Evolutionary conservation across 2,329 filamentous ascomycete species (phyloP).

Genomic region (Ophiosphaerella korrae): DNA sequence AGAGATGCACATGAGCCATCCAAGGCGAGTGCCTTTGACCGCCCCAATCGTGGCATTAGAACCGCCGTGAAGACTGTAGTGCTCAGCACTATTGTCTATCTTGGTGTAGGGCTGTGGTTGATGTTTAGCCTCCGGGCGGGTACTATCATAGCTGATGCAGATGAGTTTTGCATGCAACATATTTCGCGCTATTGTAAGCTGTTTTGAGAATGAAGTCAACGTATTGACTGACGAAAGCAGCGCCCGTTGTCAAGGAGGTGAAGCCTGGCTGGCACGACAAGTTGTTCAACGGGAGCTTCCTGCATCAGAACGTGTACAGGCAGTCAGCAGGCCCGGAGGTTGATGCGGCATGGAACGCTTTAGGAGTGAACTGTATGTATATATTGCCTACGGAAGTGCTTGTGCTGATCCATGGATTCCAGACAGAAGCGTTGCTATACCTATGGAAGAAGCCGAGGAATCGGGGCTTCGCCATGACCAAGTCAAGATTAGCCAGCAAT

Average conservation of each 20-base stretch:
- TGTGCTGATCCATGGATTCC: neutral
- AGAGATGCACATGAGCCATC: slow-evolving; percentile 2
- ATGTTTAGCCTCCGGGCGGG: slow-evolving; percentile 15
- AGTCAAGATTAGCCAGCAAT: slow-evolving; percentile 59
- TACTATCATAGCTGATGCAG: slow-evolving; percentile 19
- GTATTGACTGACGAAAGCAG: slow-evolving; percentile 13
- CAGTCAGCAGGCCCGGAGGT: slow-evolving; percentile 57
- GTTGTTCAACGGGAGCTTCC: slow-evolving; percentile 62
- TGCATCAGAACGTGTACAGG: slow-evolving; percentile 61
- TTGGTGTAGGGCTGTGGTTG: slow-evolving; percentile 22
- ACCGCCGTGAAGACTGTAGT: slow-evolving; percentile 18
- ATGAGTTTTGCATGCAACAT: slow-evolving; percentile 34
- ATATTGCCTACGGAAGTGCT: no score
- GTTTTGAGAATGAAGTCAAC: no score
- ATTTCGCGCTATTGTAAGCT: slow-evolving; percentile 39
- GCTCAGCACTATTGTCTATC: slow-evolving; percentile 24
- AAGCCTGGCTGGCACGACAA: slow-evolving; percentile 49
- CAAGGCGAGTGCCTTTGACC: slow-evolving; percentile 2
- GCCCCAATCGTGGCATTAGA: slow-evolving; percentile 10
- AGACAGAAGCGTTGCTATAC: slow-evolving; percentile 54
- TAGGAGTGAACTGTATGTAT: slow-evolving; percentile 59
- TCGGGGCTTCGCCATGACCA: slow-evolving; percentile 61
- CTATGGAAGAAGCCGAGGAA: slow-evolving; percentile 53
- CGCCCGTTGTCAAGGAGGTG: slow-evolving; percentile 48
- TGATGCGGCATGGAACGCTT: slow-evolving; percentile 61